phyloP scores from a whole-genome alignment of 129 eudicot species.

The Helianthus tuberosus region DNA sequence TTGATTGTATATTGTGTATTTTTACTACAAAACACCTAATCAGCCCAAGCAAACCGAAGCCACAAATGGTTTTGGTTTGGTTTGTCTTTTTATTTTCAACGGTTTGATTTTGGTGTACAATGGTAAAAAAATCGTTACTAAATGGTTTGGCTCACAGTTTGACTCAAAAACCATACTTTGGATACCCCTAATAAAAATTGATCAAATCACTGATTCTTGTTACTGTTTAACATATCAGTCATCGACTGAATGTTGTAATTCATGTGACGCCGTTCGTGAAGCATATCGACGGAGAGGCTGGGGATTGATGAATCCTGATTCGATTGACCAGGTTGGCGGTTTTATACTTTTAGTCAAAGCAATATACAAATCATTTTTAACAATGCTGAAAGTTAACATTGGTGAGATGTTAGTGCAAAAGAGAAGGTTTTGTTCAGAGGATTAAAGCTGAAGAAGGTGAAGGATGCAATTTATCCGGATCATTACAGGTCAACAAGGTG shows the following conservation, averaged over 20 bases:
- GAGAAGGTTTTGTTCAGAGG: constrained; percentile 90
- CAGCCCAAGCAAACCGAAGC: too few species aligned
- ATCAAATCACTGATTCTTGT: constrained; percentile 18
- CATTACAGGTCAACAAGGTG: constrained; percentile 85
- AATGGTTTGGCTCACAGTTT: too few species aligned
- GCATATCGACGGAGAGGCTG: constrained; percentile 93
- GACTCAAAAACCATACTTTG: too few species aligned
- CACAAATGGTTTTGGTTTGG: too few species aligned
- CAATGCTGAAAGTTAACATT: constrained; percentile 15
- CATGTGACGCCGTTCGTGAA: constrained; percentile 98
- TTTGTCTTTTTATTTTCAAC: too few species aligned
- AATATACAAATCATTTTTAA: neutral
- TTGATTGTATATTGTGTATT: too few species aligned
- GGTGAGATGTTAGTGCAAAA: constrained; percentile 65
- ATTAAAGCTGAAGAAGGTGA: constrained; percentile 93
- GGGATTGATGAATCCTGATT: constrained; percentile 84
- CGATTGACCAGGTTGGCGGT: constrained; percentile 82
- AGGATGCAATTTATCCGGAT: constrained; percentile 91
- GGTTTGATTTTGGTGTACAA: too few species aligned
- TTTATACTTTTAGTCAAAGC: constrained; percentile 10
- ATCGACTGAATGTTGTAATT: constrained; percentile 84
- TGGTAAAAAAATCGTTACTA: too few species aligned
- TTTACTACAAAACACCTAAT: too few species aligned
- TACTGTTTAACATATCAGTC: constrained; percentile 51
- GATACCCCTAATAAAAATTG: neutral